A percentile compares a stretch with the other conserved stretches of the same genome.
Evolutionary conservation across 257 asterid genomes (phyloP).

Genomic region (Lantana camara): DNA sequence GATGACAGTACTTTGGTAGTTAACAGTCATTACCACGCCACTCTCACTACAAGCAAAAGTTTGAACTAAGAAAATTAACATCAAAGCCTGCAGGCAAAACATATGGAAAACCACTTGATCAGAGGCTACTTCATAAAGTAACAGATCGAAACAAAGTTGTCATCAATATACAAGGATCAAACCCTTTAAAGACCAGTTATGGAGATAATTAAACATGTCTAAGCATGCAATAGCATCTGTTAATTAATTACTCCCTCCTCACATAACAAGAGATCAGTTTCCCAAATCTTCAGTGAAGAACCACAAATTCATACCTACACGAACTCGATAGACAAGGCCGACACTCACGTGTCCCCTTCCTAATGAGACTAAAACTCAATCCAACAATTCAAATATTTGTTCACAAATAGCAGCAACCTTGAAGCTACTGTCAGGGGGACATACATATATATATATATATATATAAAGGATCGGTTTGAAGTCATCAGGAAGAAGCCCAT

Average conservation of each 20-base stretch:
- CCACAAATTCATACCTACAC: conserved; percentile 41
- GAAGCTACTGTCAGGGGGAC: conserved; percentile 20
- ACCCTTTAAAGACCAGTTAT: conserved; percentile 28
- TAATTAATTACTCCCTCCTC: conserved; percentile 26
- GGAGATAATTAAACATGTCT: conserved; percentile 31
- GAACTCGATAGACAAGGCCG: conserved; percentile 35
- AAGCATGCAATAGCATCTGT: conserved; percentile 29
- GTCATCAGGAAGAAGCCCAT: conserved; percentile 56
- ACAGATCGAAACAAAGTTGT: conserved; percentile 21
- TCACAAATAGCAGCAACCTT: conserved; percentile 27
- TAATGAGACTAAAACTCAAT: conserved; percentile 19
- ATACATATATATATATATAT: no score
- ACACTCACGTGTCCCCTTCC: no score
- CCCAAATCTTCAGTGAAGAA: conserved; percentile 32
- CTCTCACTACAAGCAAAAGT: no score
- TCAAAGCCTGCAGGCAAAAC: conserved; percentile 10
- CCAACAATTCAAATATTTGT: conserved; percentile 22
- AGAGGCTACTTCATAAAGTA: neutral
- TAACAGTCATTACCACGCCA: no score
- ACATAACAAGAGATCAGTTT: conserved; percentile 24
- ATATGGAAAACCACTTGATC: neutral
- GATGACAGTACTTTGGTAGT: no score
- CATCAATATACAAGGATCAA: conserved; percentile 27
- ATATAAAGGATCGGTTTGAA: no score
- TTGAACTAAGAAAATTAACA: neutral